phyloP scores from a whole-genome alignment of 306 rosid genomes.

The Quercus gilva region DNA sequence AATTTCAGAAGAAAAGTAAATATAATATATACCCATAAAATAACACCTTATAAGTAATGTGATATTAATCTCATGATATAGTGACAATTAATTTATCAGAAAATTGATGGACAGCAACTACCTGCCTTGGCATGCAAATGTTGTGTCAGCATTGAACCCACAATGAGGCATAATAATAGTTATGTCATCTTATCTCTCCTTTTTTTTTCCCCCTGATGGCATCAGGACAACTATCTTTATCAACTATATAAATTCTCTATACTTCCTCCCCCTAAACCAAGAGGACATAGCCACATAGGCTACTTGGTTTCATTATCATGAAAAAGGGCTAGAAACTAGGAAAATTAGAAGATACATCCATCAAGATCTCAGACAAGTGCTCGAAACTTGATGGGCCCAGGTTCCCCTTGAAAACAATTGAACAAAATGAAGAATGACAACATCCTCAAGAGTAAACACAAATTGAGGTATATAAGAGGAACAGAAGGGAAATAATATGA shows the following conservation, averaged over 20 bases:
- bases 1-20: background rate
- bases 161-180: background rate
- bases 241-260: background rate
- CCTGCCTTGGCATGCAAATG: background rate
- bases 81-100: background rate
- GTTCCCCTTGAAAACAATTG: too few species aligned
- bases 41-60: background rate
- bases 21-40: background rate
- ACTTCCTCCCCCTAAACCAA: background rate
- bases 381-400: too few species aligned
- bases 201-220: background rate
- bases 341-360: background rate
- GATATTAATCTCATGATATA: background rate
- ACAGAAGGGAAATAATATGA: background rate
- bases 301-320: background rate
- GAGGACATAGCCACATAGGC: background rate
- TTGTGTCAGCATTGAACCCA: background rate
- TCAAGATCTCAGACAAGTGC: background rate
- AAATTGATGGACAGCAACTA: too few species aligned
- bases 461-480: too few species aligned
- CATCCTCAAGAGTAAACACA: background rate
- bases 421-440: background rate
- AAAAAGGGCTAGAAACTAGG: background rate
- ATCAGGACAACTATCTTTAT: background rate
- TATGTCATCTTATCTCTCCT: background rate